Base-by-base conservation (phyloP, 768 basidiomycete species). In the Boletus rubropictus region DNA sequence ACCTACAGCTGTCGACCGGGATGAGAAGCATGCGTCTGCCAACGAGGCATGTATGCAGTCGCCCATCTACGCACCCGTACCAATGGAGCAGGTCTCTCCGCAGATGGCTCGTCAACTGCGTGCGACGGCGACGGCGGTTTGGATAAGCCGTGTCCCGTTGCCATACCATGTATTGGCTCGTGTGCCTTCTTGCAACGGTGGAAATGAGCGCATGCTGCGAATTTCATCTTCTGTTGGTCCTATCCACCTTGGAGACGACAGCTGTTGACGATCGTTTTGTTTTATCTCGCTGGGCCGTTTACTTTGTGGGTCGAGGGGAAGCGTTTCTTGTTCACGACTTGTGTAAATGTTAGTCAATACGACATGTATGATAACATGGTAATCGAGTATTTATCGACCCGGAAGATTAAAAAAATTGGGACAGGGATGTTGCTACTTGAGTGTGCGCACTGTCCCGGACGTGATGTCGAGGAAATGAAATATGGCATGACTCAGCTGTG, bases 1-100 rank as follows among this genome's bases (percentile, higher is more conserved):
- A 0, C 52, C 61, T 15, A 51, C 62, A 11, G 39, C 62, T 11
- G 27, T 46, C 48, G 35, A 41, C 50, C 5, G 21, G 39, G 25
- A 49, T 48, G 34, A 50, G 35, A 47, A 56, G 15, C 39, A 20
- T 31, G 43, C 46, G 4, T 21, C 46, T 18, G 22, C 2, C 22
- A 29, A 44, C 28, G 51, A 50, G 38, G 21, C 28, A 20, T 29
- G 24, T 36, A 29, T 39, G 46, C 48, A 50, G n/a, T 50, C 53
- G 4, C 43, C 54, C 4, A 51, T 89, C n/a, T 89, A 87, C 58
- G 81, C 83, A n/a, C 83, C 84, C 11, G 74, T 89, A 1, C 76
- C 82, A 0, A 61, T 83, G 33, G 72, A 65, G 49, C 71, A 76
- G 11, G 65, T 87, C 9, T 75, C 85, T 8, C 70, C 73, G 29